phyloP scores from a whole-genome alignment of 129 eudicot genomes.

The Silybum marianum region DNA sequence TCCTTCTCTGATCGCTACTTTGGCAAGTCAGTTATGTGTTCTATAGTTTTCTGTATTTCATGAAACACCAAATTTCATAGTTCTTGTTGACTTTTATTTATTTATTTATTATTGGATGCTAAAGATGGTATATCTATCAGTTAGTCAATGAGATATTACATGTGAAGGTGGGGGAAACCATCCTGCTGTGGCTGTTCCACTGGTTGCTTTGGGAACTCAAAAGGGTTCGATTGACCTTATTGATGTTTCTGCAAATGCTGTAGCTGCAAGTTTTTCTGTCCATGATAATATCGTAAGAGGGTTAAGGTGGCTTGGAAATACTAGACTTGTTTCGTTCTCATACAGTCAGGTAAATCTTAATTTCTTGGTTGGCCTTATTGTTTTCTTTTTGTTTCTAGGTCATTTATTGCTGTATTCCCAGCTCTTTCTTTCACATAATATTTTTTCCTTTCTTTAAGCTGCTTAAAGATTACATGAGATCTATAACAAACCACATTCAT shows the following conservation, averaged over 20 bases:
- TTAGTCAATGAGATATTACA: slow-evolving; percentile 26
- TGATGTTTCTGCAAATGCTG: slow-evolving; percentile 90
- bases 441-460: background rate
- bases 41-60: background rate
- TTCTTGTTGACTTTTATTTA: background rate
- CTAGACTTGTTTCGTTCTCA: slow-evolving; percentile 90
- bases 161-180: slow-evolving; percentile 90
- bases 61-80: background rate
- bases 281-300: slow-evolving; percentile 82
- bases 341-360: slow-evolving; percentile 61
- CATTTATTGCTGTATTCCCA: background rate
- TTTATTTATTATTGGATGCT: slow-evolving; percentile 11
- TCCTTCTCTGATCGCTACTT: slow-evolving; percentile 93
- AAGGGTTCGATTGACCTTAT: slow-evolving; percentile 77
- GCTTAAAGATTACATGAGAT: background rate
- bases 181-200: slow-evolving; percentile 91
- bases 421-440: slow-evolving; percentile 1
- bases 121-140: slow-evolving; percentile 19
- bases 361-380: background rate
- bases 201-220: slow-evolving; percentile 97
- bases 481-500: background rate
- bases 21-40: slow-evolving; percentile 70
- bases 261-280: slow-evolving; percentile 85
- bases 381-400: background rate
- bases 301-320: slow-evolving; percentile 95